Percentiles rank a stretch among this genome's conserved stretches.
phyloP scores from a whole-genome alignment of 208 protist species.

The Trypanosoma cruzi region DNA sequence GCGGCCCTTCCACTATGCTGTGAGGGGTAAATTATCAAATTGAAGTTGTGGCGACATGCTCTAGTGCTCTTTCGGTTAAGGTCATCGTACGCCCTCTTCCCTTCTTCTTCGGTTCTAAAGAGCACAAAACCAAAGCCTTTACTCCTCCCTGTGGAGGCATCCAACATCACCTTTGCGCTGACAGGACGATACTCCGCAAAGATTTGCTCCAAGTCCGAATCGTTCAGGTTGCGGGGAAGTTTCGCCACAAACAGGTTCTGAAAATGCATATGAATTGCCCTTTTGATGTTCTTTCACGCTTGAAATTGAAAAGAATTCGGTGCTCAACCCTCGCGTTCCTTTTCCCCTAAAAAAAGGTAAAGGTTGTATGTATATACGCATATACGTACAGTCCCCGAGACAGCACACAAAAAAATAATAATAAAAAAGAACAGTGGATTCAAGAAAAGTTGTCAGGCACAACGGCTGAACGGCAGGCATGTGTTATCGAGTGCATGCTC shows the following conservation, averaged over 20 bases:
- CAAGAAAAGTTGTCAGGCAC: too few relatives aligned
- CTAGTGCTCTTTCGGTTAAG: slow-evolving; percentile 72
- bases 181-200: slow-evolving; percentile 86
- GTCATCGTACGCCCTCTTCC: slow-evolving; percentile 68
- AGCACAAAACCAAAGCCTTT: slow-evolving; percentile 97
- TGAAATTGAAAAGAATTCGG: too few relatives aligned
- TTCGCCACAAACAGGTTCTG: slow-evolving; percentile 98
- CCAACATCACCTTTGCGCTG: slow-evolving; percentile 89
- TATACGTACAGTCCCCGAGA: too few relatives aligned
- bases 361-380: too few relatives aligned
- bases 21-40: slow-evolving; percentile 83
- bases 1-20: slow-evolving; percentile 82
- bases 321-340: too few relatives aligned
- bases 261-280: slow-evolving; percentile 41
- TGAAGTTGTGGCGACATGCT: slow-evolving; percentile 66
- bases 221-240: slow-evolving; percentile 84
- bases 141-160: slow-evolving; percentile 89
- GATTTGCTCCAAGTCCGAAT: slow-evolving; percentile 82
- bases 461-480: too few relatives aligned
- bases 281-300: too few relatives aligned
- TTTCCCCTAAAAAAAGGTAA: too few relatives aligned
- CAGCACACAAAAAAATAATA: too few relatives aligned
- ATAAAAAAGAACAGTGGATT: too few relatives aligned
- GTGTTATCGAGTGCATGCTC: too few relatives aligned
- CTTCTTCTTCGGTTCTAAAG: slow-evolving; percentile 90